Evolutionary conservation across 495 filamentous ascomycete species (phyloP), one percentile per base, ranked within the genome.

Genomic region (Stereocaulon alpinum): DNA sequence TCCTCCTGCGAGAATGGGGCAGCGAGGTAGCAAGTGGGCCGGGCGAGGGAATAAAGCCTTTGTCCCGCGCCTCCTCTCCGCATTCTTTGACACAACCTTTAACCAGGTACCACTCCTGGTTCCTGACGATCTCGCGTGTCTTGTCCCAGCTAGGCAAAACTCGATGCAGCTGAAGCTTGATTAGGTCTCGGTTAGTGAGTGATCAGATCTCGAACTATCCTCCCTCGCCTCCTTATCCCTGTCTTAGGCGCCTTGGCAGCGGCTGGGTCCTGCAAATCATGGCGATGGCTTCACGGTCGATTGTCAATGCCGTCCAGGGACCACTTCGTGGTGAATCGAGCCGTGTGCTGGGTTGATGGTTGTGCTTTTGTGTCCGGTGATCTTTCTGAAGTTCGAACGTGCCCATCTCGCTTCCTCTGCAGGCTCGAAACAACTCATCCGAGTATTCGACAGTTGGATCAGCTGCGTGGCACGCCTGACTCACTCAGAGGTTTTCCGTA

Each of bases 81-180:
- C 56, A 58, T 50, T 41, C 6, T 30, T 40, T 37, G 55, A 47
- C 47, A 57, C 42, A 47, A 37, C 29, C 29, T 57, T 57, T 14
- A 14, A 10, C 27, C 18, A 30, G 10, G 27, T 18, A 52, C 15
- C 30, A 40, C 32, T 40, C 48, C 27, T 22, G 22, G 56, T 58
- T 40, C 56, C 56, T 58, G 45, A 58, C 56, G 56, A 58, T 58
- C 56, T 58, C 44, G 45, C 56, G 29, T 58, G 24, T 27, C 45
- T 29, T 24, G 15, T 41, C 56, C 44, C 9, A 22, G 20, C 10
- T 15, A 20, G 32, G 56, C 6, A 58, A 41, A 22, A 4, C 37
- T 6, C 5, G 18, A 18, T 47, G 18, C 27, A 43, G 12, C 34
- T 37, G 12, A 37, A 0, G 34, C 34, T 37, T 37, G 34, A 11